Conservation (phyloP, 176 grass and related monocot species). For the Luzula sylvatica region DNA sequence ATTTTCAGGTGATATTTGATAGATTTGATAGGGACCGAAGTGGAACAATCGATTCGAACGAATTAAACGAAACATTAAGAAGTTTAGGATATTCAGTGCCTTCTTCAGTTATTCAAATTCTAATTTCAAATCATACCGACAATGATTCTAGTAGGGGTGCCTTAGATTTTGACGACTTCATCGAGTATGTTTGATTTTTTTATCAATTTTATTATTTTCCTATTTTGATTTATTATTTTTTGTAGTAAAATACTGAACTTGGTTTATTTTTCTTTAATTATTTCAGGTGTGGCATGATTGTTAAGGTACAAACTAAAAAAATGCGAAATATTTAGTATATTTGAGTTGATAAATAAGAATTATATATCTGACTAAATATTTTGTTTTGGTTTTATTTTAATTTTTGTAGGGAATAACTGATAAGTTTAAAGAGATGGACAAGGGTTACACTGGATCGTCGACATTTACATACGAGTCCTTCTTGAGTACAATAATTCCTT, state of each 20-base stretch:
- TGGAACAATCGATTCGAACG: slow-evolving; percentile 58
- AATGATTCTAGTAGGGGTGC: slow-evolving; percentile 19
- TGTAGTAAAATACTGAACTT: background rate
- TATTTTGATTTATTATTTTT: background rate
- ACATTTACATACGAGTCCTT: slow-evolving; percentile 67
- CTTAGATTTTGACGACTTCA: slow-evolving; percentile 74
- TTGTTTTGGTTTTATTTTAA: background rate
- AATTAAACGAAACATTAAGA: slow-evolving; percentile 62
- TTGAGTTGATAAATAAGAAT: background rate
- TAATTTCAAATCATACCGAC: slow-evolving; percentile 65
- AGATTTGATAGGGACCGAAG: slow-evolving; percentile 64
- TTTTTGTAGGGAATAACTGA: slow-evolving; percentile 57
- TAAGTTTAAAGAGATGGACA: slow-evolving; percentile 87
- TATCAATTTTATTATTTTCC: background rate
- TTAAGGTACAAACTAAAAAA: too few species aligned
- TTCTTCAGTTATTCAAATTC: slow-evolving; percentile 47
- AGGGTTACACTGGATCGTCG: slow-evolving; percentile 52
- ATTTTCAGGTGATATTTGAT: slow-evolving; percentile 58
- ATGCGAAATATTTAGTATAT: background rate
- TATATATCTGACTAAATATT: background rate
- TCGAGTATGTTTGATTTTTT: slow-evolving; percentile 45
- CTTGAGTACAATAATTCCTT: slow-evolving; percentile 60
- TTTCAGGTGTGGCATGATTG: slow-evolving; percentile 69
- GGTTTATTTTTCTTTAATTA: background rate
- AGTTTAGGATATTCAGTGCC: slow-evolving; percentile 72